A percentile compares a stretch with the other conserved stretches of the same genome.
Conservation (phyloP, 2,329 filamentous ascomycete genomes). For the Trichoderma breve region DNA sequence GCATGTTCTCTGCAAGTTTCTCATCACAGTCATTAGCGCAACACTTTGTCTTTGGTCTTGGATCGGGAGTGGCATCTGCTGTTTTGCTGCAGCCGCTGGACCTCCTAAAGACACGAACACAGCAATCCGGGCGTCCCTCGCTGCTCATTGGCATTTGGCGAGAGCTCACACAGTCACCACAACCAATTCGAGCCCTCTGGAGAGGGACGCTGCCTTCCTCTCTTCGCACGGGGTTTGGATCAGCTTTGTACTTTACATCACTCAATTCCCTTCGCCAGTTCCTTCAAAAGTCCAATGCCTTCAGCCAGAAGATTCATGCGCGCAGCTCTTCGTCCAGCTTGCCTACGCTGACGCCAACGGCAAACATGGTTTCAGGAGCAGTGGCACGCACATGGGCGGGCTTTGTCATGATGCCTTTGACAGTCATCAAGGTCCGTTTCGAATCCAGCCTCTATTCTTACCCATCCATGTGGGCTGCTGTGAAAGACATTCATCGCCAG, state of each 20-base stretch:
- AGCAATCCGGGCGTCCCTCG: slow-evolving; percentile 74
- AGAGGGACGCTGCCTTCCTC: slow-evolving; percentile 88
- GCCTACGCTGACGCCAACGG: slow-evolving; percentile 77
- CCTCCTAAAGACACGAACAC: slow-evolving; percentile 92
- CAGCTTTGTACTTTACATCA: slow-evolving; percentile 88
- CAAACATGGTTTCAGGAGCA: slow-evolving; percentile 83
- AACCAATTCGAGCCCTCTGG: slow-evolving; percentile 72
- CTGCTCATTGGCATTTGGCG: slow-evolving; percentile 43
- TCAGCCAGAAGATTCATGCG: slow-evolving; percentile 26
- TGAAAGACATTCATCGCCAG: slow-evolving; percentile 66
- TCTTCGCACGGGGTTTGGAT: slow-evolving; percentile 89
- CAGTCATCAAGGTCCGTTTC: slow-evolving; percentile 93
- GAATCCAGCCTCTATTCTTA: slow-evolving; percentile 87
- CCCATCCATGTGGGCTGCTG: slow-evolving; percentile 69
- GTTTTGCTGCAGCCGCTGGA: slow-evolving; percentile 92
- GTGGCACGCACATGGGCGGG: slow-evolving; percentile 81
- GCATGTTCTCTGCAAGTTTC: background rate
- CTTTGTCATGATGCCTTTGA: slow-evolving; percentile 91
- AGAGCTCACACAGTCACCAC: slow-evolving; percentile 55
- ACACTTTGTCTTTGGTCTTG: slow-evolving; percentile 85
- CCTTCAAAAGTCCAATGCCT: slow-evolving; percentile 37
- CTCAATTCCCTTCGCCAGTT: slow-evolving; percentile 79
- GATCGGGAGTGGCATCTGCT: slow-evolving; percentile 83
- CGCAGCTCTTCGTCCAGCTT: slow-evolving; percentile 63
- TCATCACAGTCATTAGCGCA: slow-evolving; percentile 52